Conservation (phyloP, 2,329 filamentous ascomycete species). For the Penicillium hesseltinei region DNA sequence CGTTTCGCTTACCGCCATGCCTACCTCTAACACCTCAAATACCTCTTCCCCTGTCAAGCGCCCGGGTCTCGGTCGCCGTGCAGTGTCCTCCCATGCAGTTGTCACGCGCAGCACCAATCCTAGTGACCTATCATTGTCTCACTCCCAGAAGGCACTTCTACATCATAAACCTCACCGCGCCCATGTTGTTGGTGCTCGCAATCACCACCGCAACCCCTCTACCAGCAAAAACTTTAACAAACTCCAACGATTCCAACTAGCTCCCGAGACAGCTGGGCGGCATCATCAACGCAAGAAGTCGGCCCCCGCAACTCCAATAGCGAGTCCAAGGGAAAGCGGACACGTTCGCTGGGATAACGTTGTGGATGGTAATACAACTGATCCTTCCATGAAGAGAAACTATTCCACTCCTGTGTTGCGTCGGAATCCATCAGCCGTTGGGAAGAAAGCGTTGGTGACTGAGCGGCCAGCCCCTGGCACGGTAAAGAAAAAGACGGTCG, state of each 20-base stretch:
- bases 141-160: constrained; percentile 31
- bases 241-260: constrained; percentile 39
- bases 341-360: constrained; percentile 45
- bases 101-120: constrained; percentile 35
- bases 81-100: constrained; percentile 42
- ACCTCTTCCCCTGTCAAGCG: constrained; percentile 42
- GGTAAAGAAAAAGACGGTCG: constrained; percentile 47
- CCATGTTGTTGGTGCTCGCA: constrained; percentile 43
- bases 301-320: constrained; percentile 43
- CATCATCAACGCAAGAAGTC: constrained; percentile 49
- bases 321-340: constrained; percentile 39
- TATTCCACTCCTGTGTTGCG: constrained; percentile 44
- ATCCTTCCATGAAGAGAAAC: constrained; percentile 46
- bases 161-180: constrained; percentile 42
- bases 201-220: constrained; percentile 45
- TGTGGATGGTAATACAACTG: constrained; percentile 35
- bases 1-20: constrained; percentile 23
- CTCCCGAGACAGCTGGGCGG: constrained; percentile 31
- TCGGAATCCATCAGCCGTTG: constrained; percentile 38
- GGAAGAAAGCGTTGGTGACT: constrained; percentile 41
- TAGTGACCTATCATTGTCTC: constrained; percentile 33
- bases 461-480: constrained; percentile 35
- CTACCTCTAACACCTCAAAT: constrained; percentile 21
- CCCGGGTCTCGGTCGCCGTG: constrained; percentile 41
- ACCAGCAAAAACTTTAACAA: constrained; percentile 47